A percentile compares a stretch with the other conserved stretches of the same genome.
These are phyloP conservation scores for Leucosporidium creatinivorum DNA, from an alignment of 768 basidiomycete genomes.

Conservation along the genomic window DNA sequence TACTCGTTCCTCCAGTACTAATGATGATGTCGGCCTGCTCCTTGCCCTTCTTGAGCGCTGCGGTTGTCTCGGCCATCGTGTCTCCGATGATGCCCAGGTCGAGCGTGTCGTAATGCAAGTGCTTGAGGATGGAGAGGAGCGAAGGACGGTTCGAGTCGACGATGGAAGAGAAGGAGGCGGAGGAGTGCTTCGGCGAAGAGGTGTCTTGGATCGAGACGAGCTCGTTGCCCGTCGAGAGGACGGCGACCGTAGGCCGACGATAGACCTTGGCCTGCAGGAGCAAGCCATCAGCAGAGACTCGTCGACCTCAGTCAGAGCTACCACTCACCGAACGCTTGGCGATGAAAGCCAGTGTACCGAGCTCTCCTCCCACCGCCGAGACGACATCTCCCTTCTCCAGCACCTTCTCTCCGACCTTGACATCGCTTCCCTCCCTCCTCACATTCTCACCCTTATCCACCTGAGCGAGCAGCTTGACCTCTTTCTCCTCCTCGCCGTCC, in stretches of 20 bases:
- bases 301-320: background rate
- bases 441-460: conserved; percentile 64
- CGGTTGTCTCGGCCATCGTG: conserved; percentile 49
- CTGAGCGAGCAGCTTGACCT: conserved; percentile 60
- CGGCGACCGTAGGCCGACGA: conserved; percentile 65
- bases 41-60: conserved; percentile 54
- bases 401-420: conserved; percentile 55
- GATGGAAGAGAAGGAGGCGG: conserved; percentile 46
- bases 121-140: conserved; percentile 59
- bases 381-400: conserved; percentile 58
- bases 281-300: background rate
- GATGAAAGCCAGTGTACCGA: conserved; percentile 73
- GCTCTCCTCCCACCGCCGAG: conserved; percentile 64
- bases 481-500: conserved; percentile 57
- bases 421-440: conserved; percentile 55
- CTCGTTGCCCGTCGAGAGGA: conserved; percentile 83
- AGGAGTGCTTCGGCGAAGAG: conserved; percentile 14
- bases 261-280: conserved; percentile 56
- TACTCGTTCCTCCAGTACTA: conserved; percentile 83
- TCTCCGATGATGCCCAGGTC: conserved; percentile 77
- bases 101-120: conserved; percentile 66
- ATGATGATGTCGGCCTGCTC: conserved; percentile 64
- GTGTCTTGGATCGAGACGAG: conserved; percentile 54
- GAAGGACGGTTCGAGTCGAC: conserved; percentile 84
- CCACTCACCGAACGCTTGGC: conserved; percentile 58